Base-by-base conservation (phyloP, 768 basidiomycete genomes). In the Suillus bovinus region DNA sequence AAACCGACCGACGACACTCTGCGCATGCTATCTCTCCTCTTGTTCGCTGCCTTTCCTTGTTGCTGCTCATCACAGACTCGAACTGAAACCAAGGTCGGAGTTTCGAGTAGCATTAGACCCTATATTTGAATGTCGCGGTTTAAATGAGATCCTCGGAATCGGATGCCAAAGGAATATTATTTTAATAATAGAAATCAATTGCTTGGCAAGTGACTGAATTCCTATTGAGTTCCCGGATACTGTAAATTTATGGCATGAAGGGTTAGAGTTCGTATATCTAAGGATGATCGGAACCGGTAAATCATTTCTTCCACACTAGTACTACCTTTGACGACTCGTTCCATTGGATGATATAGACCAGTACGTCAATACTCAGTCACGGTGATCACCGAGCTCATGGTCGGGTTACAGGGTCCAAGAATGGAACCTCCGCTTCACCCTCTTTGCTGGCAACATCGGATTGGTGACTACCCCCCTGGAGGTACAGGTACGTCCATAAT, bases 11-110 rank as follows among this genome's bases (percentile, higher is more conserved):
- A 22, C 72, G 69, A 61, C 73, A 74, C 61, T 75, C 73, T 8
- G 72, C 74, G 22, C 74, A 74, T 14, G 73, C 69, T 46, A 75
- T 69, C 41, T 75, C 70, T 14, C 74, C 70, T 41, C 64, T 64
- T 11, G 55, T 67, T 9, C 72, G 66, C n/a, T 69, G 66, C 41
- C 62, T 58, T 56, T 74, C 71, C 46, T 66, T 73, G 60, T 22
- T 62, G 34, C 58, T 20, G 38, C 39, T 64, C 68, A 70, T 69
- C 27, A 34, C 57, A 29, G 27, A 47, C 3, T 34, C 10, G 27
- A 56, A 47, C 16, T 47, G 46, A 39, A 38, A 34, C 34, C 31
- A 41, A 22, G 4, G 47, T 49, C 29, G 54, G 38, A 60, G 27
- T 33, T 36, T n/a, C 11, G 29, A 38, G 11, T 44, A 55, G 14